Conservation (phyloP, 2,329 filamentous ascomycete genomes). For the Fonsecaea monophora region DNA sequence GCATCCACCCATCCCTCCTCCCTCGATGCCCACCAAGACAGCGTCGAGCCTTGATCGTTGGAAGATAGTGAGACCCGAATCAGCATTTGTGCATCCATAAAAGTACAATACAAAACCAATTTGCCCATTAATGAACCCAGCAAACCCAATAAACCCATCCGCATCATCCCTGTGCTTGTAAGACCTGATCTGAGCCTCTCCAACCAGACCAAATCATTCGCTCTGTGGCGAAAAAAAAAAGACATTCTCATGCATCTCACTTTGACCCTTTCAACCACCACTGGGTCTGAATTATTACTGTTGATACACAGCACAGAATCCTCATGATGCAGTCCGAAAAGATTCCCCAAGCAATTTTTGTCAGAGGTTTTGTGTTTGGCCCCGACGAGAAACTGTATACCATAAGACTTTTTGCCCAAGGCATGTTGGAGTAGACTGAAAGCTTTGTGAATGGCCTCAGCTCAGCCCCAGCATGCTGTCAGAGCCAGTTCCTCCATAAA, state of each 20-base stretch:
- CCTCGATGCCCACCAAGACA: neutral
- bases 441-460: neutral
- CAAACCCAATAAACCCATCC: neutral
- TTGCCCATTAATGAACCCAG: neutral
- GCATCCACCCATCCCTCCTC: neutral
- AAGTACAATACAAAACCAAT: neutral
- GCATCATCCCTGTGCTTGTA: neutral
- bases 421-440: neutral
- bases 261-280: neutral
- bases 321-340: neutral
- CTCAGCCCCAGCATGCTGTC: neutral
- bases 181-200: neutral
- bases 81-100: neutral
- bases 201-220: neutral
- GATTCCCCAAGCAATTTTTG: slow-evolving; percentile 1
- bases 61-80: neutral
- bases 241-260: neutral
- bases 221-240: neutral
- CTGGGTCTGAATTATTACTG: slow-evolving; percentile 7
- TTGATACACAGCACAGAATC: slow-evolving; percentile 10
- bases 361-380: neutral
- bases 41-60: neutral
- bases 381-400: neutral
- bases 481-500: neutral
- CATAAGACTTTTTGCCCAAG: slow-evolving; percentile 8